Conservation (phyloP, 208 protist genomes). For the Crithidia fasciculata region DNA sequence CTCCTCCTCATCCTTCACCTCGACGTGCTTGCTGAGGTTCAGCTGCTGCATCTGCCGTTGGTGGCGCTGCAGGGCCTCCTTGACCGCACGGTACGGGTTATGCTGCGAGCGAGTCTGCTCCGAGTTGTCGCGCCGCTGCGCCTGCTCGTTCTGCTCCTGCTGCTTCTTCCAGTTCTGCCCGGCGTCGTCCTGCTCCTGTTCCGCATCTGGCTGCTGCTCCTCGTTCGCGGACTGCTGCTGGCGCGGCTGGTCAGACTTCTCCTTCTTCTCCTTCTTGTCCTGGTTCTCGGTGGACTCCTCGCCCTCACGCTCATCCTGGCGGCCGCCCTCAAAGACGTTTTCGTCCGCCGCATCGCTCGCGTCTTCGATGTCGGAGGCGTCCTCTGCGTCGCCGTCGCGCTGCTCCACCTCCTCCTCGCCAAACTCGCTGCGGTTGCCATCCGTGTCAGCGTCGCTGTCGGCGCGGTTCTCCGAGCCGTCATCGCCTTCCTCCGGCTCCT, state of each 20-base stretch:
- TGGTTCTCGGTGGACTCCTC: conserved; percentile 77
- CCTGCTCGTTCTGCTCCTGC: conserved; percentile 74
- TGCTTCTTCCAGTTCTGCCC: conserved; percentile 85
- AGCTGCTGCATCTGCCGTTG: conserved; percentile 81
- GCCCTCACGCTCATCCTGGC: conserved; percentile 82
- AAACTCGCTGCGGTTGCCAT: conserved; percentile 39
- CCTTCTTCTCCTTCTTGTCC: conserved; percentile 59
- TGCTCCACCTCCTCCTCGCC: conserved; percentile 50
- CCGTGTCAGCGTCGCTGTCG: conserved; percentile 43
- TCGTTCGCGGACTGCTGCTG: conserved; percentile 63
- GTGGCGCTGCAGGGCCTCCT: conserved; percentile 89
- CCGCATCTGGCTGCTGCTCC: conserved; percentile 77
- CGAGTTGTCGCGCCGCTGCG: conserved; percentile 76
- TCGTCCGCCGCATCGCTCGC: conserved; percentile 66
- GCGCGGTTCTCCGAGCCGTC: conserved; percentile 48
- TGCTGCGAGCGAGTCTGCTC: conserved; percentile 73
- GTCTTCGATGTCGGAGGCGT: conserved; percentile 45
- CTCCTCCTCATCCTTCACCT: conserved; percentile 69
- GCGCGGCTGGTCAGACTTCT: conserved; percentile 46
- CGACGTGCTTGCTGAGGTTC: conserved; percentile 76
- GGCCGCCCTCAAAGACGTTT: conserved; percentile 83
- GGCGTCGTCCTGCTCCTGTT: conserved; percentile 83
- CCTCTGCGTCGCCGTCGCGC: conserved; percentile 32
- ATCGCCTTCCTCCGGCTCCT: conserved; percentile 42
- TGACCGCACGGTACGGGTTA: conserved; percentile 87